phyloP scores from a whole-genome alignment of 1,284 basidiomycete genomes.

The Naganishia albida region DNA sequence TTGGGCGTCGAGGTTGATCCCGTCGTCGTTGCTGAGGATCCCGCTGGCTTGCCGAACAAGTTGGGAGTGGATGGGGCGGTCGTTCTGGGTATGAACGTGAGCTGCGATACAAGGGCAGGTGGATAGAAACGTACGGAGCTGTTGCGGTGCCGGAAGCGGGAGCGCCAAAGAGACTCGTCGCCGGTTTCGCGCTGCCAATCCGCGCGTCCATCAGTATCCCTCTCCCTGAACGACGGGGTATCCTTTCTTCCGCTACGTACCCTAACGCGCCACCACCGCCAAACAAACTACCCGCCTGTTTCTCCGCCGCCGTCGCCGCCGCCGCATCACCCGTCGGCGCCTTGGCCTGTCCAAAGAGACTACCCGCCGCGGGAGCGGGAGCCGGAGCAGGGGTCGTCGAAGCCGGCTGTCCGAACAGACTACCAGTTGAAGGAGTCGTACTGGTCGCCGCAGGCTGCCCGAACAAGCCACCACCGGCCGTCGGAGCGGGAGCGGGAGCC shows the following conservation, averaged over 20 bases:
- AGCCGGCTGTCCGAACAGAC: constrained; percentile 11
- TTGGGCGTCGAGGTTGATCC: constrained; percentile 14
- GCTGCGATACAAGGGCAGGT: background rate
- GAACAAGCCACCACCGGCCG: constrained; percentile 1
- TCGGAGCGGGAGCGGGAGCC: background rate
- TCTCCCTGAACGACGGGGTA: background rate
- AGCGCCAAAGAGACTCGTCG: constrained; percentile 10
- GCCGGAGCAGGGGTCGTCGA: constrained; percentile 4
- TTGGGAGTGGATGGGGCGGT: constrained; percentile 7
- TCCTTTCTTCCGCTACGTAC: background rate
- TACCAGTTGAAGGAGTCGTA: background rate
- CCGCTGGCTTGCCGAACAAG: constrained; percentile 21
- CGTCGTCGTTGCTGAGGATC: background rate
- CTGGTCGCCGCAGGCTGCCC: background rate
- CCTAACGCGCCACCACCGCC: constrained; percentile 17
- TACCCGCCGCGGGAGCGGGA: background rate
- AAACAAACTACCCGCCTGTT: constrained; percentile 14
- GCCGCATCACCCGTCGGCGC: background rate
- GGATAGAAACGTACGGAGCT: background rate
- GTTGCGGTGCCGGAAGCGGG: background rate
- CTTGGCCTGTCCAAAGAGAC: constrained; percentile 4
- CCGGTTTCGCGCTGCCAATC: background rate
- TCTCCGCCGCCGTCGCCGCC: background rate
- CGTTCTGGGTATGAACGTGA: background rate
- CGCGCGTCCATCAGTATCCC: background rate